Percentiles rank a stretch among this genome's conserved stretches.
Conservation (phyloP, 129 eudicot genomes). For the Sambucus nigra region DNA sequence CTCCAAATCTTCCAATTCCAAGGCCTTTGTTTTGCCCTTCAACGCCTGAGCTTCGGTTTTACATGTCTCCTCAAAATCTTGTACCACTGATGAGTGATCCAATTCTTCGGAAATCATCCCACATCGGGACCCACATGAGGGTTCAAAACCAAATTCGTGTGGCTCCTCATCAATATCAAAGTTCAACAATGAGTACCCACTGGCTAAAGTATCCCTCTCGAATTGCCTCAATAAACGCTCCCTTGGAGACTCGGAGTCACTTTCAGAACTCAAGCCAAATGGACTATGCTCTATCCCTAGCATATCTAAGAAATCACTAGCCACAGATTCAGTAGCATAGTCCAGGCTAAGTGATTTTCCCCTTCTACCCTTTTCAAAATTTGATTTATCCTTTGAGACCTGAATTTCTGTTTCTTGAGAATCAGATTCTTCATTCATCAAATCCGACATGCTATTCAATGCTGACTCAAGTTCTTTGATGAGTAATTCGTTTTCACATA, state of each 20-base stretch:
- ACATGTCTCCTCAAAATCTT: constrained; percentile 17
- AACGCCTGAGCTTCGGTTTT: constrained; percentile 18
- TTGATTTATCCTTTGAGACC: constrained; percentile 21
- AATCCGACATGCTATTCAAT: constrained; percentile 32
- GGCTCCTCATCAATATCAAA: constrained; percentile 29
- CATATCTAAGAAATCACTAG: constrained; percentile 60
- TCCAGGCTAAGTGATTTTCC: constrained; percentile 45
- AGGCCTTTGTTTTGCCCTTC: constrained; percentile 34
- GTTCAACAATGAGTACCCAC: constrained; percentile 44
- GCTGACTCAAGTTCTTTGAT: constrained; percentile 67
- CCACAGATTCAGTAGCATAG: constrained; percentile 40
- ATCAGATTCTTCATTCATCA: constrained; percentile 48
- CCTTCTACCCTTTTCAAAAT: constrained; percentile 18
- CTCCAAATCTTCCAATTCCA: constrained; percentile 50
- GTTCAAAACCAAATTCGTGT: constrained; percentile 11
- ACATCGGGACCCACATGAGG: constrained; percentile 28
- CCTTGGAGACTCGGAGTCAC: constrained; percentile 83
- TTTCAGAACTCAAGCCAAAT: constrained; percentile 46
- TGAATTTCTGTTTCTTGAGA: constrained; percentile 49
- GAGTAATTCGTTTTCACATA: constrained; percentile 41
- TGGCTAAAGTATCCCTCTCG: constrained; percentile 52
- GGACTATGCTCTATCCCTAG: constrained; percentile 65
- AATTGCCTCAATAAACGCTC: constrained; percentile 65
- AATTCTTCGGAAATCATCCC: constrained; percentile 22
- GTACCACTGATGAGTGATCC: constrained; percentile 3